Base-by-base conservation (phyloP, 1,139 yeast species). In the Saccharomyces hybrid region DNA sequence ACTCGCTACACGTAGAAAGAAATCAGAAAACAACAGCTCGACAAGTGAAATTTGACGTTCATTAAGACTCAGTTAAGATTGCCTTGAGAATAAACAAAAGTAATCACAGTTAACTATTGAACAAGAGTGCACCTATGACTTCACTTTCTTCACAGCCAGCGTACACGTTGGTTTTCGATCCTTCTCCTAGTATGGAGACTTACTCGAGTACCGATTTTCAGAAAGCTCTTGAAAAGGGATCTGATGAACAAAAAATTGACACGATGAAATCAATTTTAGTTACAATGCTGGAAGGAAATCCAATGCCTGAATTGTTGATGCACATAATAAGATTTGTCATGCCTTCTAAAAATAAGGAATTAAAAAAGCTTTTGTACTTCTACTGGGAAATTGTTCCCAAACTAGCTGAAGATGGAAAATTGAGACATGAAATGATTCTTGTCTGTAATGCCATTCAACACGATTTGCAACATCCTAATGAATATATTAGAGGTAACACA, bases 311-410 rank as follows among this genome's bases (percentile, higher is more conserved):
- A 61, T 77, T 95, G 64, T 80, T 95, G 73, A 93, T 95, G 99
- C 96, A 91, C 71, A 88, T 95, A 62, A 93, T 95, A 65, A 82
- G 99, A 67, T 95, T 89, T 67, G 95, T 95, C 55, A 90, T 95
- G 97, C 99, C 99, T 23, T 88, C 96, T 23, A 86, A 80, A 66
- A 84, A 85, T 73, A 95, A 93, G 74, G 88, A 85, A 65, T 81
- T 95, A 73, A 95, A 95, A 77, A 93, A 91, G 72, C 78, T 95
- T 67, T 77, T 95, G 62, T 95, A 93, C 68, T 89, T 90, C 68
- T 95, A 95, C 76, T 95, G 99, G 99, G 99, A 95, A 72, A 89
- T 91, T 55, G 95, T 96, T 69, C 96, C 97, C 54, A 95, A 95
- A 73, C 77, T 85, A 64, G 96, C 89, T 64, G 78, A 81, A 50